Evolutionary conservation across 257 asterid species (phyloP).

Genomic region (Jacaranda mimosifolia): DNA sequence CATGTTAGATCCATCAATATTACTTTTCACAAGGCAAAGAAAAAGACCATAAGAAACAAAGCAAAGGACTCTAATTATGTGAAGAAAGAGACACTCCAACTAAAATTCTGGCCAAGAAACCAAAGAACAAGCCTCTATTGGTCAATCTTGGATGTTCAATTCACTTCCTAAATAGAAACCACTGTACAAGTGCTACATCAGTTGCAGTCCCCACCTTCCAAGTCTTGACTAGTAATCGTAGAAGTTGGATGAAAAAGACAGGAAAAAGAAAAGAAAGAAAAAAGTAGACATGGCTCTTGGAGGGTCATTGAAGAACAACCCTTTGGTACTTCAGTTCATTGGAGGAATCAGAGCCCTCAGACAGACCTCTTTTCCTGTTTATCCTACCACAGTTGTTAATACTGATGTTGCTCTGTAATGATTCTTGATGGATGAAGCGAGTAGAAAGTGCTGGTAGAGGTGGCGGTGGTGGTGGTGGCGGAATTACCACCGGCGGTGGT

Average conservation of each 20-base stretch:
- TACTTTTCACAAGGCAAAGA: slow-evolving; percentile 29
- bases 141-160: slow-evolving; percentile 28
- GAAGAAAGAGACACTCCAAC: slow-evolving; percentile 33
- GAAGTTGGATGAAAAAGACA: background rate
- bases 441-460: background rate
- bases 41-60: background rate
- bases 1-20: background rate
- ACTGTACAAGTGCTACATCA: slow-evolving; percentile 48
- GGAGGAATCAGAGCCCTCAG: slow-evolving; percentile 48
- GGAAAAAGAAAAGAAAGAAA: background rate
- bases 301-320: slow-evolving; percentile 55
- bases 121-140: slow-evolving; percentile 12
- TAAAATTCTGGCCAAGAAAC: slow-evolving; percentile 32
- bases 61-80: slow-evolving; percentile 19
- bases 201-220: slow-evolving; percentile 33
- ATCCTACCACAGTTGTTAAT: slow-evolving; percentile 40
- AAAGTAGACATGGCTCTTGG: slow-evolving; percentile 36
- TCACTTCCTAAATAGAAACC: slow-evolving; percentile 9
- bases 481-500: slow-evolving; percentile 65
- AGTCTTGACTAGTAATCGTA: slow-evolving; percentile 32
- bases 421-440: background rate
- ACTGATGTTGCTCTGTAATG: background rate
- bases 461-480: slow-evolving; percentile 31
- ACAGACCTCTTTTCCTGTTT: slow-evolving; percentile 58
- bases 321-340: slow-evolving; percentile 53